These are phyloP conservation scores for Penicillium goetzii DNA, from an alignment of 495 filamentous ascomycete species.

Conservation along the genomic window DNA sequence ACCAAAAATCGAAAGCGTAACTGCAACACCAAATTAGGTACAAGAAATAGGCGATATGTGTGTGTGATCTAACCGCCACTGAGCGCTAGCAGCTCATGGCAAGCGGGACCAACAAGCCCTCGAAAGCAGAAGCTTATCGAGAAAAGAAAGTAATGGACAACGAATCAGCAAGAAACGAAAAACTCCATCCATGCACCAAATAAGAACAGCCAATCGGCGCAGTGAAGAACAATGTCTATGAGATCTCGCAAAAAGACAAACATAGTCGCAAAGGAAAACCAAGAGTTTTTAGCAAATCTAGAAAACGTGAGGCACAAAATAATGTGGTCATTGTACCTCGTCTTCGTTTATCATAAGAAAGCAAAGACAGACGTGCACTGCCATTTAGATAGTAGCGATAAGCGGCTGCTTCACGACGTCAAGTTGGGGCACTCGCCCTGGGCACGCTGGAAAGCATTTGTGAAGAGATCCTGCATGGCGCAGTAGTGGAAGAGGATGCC, in stretches of 20 bases:
- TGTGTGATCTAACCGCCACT: slow-evolving; percentile 1
- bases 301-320: background rate
- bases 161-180: slow-evolving; percentile 9
- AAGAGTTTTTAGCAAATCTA: background rate
- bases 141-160: slow-evolving; percentile 10
- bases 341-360: slow-evolving; percentile 22
- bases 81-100: background rate
- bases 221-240: slow-evolving; percentile 6
- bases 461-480: slow-evolving; percentile 95
- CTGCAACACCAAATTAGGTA: slow-evolving; percentile 16
- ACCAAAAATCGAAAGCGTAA: slow-evolving; percentile 5
- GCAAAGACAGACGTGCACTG: background rate
- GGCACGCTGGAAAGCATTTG: slow-evolving; percentile 77
- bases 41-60: slow-evolving; percentile 13
- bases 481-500: slow-evolving; percentile 97
- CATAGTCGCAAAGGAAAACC: background rate
- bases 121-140: slow-evolving; percentile 1
- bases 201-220: background rate
- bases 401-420: slow-evolving; percentile 21
- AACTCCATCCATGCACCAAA: slow-evolving; percentile 28
- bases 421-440: slow-evolving; percentile 55
- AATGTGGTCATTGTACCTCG: slow-evolving; percentile 1
- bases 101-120: background rate
- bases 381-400: slow-evolving; percentile 11
- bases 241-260: background rate